A percentile compares a stretch with the other conserved stretches of the same genome.
These are phyloP conservation scores for Vicia sativa DNA, from an alignment of 306 rosid genomes.

Conservation along the genomic window DNA sequence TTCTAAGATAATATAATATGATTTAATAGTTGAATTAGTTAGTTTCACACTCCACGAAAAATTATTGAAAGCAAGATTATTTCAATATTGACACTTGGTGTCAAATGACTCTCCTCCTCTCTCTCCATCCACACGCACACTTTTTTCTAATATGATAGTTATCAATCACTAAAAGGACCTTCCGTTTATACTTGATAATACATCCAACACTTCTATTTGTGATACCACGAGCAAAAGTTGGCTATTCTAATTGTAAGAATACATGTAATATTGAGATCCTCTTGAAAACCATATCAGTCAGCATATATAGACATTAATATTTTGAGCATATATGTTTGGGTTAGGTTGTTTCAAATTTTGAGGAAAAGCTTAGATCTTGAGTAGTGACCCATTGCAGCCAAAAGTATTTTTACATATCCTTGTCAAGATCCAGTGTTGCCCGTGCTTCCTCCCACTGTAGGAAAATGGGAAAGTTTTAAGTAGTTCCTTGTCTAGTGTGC, in stretches of 20 bases:
- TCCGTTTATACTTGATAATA: not conserved
- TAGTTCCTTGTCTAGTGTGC: conserved; percentile 22
- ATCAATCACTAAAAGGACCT: not conserved
- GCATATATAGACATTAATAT: not conserved
- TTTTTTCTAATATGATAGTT: not conserved
- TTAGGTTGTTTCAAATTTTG: conserved; percentile 25
- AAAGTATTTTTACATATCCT: conserved; percentile 15
- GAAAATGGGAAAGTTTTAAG: not conserved
- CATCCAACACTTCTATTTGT: not conserved
- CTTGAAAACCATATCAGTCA: conserved; percentile 13
- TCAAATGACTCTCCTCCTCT: not conserved
- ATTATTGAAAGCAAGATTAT: not conserved
- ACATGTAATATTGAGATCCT: conserved; percentile 5
- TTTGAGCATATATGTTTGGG: conserved; percentile 3
- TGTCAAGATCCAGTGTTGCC: conserved; percentile 25
- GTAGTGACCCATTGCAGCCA: conserved; percentile 7
- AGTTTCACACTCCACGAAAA: not conserved
- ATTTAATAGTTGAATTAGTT: conserved; percentile 6
- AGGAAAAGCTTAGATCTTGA: not conserved
- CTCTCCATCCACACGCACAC: not conserved
- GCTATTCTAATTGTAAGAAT: conserved; percentile 2
- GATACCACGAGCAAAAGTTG: not conserved
- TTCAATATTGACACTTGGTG: not conserved
- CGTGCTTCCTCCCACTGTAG: conserved; percentile 6
- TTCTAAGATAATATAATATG: not conserved